Percentiles rank a stretch among this genome's conserved stretches.
Conservation (phyloP, 768 basidiomycete species). For the Boletus tomentosulus region DNA sequence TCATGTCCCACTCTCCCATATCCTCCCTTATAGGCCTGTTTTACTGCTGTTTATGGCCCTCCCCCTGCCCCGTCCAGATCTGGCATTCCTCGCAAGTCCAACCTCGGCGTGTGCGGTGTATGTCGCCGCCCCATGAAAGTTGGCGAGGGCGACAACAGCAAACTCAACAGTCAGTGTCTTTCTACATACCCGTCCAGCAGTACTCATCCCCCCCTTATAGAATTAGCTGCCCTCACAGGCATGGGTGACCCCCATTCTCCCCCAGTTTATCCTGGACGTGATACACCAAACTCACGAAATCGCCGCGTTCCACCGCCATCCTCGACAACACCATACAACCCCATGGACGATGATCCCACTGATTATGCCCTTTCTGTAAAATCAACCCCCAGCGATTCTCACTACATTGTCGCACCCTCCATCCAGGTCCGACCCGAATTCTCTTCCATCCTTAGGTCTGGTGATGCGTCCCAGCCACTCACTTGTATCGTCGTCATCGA, state of each 20-base stretch:
- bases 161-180: constrained; percentile 76
- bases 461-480: constrained; percentile 71
- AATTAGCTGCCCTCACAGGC: constrained; percentile 91
- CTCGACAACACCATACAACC: constrained; percentile 46
- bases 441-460: constrained; percentile 68
- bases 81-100: constrained; percentile 61
- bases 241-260: constrained; percentile 63
- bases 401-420: constrained; percentile 84
- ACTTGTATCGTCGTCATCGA: constrained; percentile 95
- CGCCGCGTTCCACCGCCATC: constrained; percentile 21
- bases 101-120: constrained; percentile 94
- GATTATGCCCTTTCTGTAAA: constrained; percentile 53
- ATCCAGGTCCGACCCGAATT: constrained; percentile 95
- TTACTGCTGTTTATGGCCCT: constrained; percentile 93
- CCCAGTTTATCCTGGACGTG: constrained; percentile 65
- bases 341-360: constrained; percentile 82
- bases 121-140: constrained; percentile 97
- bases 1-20: constrained; percentile 2
- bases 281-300: constrained; percentile 41
- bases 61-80: constrained; percentile 56
- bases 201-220: constrained; percentile 39
- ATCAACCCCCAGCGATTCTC: constrained; percentile 43
- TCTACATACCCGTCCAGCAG: not conserved
- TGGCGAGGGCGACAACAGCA: constrained; percentile 77
- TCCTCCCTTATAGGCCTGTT: constrained; percentile 68